Evolutionary conservation across 768 basidiomycete species (phyloP).

Genomic region (Xerocomellus amylosporus): DNA sequence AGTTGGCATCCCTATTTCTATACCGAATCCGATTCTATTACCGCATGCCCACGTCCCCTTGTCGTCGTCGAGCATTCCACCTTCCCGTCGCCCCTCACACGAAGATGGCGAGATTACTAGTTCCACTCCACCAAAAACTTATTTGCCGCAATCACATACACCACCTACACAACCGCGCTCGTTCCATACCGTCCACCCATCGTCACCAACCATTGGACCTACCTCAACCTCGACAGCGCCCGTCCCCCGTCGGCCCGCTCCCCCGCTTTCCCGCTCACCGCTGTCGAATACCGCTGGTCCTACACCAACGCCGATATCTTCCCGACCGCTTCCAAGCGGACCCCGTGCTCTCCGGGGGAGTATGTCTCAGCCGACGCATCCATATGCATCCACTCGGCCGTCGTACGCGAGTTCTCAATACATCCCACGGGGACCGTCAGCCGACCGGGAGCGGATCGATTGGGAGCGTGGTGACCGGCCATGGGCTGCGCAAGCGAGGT

Average conservation of each 20-base stretch:
- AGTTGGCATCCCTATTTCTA: slow-evolving; percentile 12
- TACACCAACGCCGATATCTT: slow-evolving; percentile 21
- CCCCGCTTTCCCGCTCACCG: slow-evolving; percentile 32
- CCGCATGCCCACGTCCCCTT: not conserved
- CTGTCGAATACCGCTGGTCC: slow-evolving; percentile 22
- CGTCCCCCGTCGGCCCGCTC: slow-evolving; percentile 30
- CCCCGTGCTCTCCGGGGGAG: slow-evolving; percentile 39
- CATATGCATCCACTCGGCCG: slow-evolving; percentile 19
- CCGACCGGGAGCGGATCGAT: slow-evolving; percentile 48
- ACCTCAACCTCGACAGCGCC: slow-evolving; percentile 21
- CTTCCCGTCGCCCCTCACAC: slow-evolving; percentile 37
- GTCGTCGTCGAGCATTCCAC: slow-evolving; percentile 9
- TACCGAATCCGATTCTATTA: slow-evolving; percentile 1
- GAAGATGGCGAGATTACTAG: slow-evolving; percentile 54
- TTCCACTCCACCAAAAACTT: slow-evolving; percentile 35
- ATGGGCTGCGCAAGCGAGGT: slow-evolving; percentile 26
- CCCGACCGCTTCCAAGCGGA: slow-evolving; percentile 39
- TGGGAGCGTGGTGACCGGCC: slow-evolving; percentile 45
- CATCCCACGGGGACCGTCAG: slow-evolving; percentile 50
- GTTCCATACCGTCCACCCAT: slow-evolving; percentile 32
- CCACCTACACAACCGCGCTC: slow-evolving; percentile 50
- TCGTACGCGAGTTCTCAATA: slow-evolving; percentile 32
- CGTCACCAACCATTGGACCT: slow-evolving; percentile 26
- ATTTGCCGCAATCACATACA: slow-evolving; percentile 40
- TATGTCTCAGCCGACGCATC: slow-evolving; percentile 22